Evolutionary conservation across 306 rosid genomes (phyloP).

Genomic region (Neltuma alba): DNA sequence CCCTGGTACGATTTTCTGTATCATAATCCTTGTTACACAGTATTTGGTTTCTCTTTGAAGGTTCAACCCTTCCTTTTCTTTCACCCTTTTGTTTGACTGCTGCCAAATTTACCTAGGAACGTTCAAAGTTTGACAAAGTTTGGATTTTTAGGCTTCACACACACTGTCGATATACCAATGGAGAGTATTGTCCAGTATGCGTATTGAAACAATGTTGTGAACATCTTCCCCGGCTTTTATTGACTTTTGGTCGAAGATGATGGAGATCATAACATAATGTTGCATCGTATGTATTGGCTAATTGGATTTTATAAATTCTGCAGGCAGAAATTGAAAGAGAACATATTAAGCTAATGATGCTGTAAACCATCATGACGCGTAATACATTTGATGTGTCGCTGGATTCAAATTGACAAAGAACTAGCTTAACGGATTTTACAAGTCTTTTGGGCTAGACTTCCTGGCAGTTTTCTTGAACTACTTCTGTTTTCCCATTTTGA

Average conservation of each 20-base stretch:
- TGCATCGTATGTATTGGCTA: not conserved
- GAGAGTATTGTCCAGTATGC: not conserved
- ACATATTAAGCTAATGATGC: not conserved
- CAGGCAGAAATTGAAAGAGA: too few relatives aligned
- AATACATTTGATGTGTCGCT: not conserved
- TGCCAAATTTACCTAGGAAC: not conserved
- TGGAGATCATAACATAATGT: not conserved
- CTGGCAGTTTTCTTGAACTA: not conserved
- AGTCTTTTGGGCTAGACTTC: not conserved
- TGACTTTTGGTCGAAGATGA: not conserved
- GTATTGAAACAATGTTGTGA: slow-evolving; percentile 3
- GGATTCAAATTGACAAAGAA: not conserved
- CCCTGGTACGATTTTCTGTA: slow-evolving; percentile 50
- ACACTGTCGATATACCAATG: not conserved
- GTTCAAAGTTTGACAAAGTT: not conserved
- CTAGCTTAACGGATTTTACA: not conserved
- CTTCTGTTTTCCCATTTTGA: not conserved
- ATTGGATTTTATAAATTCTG: not conserved
- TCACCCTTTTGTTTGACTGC: slow-evolving; percentile 32
- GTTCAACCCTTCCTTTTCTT: not conserved
- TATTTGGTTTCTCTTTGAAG: not conserved
- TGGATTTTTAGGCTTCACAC: slow-evolving; percentile 10
- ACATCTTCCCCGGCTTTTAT: not conserved
- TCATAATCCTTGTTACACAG: not conserved
- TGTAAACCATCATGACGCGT: not conserved